Conservation (phyloP, 805 yeast genomes). For the Ascoidea asiatica region DNA sequence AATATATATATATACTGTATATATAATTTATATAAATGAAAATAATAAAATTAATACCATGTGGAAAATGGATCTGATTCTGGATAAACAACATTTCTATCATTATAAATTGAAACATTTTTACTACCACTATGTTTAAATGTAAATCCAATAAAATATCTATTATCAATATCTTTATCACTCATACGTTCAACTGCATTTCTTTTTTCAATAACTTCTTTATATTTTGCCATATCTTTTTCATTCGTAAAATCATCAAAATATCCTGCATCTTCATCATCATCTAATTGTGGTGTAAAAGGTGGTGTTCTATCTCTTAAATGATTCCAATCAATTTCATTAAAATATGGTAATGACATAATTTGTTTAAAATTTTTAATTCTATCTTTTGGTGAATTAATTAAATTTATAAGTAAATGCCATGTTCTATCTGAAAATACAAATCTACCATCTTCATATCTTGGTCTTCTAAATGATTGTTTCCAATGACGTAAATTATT, state of each 20-base stretch:
- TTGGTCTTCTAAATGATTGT: constrained; percentile 78
- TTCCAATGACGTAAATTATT: constrained; percentile 89
- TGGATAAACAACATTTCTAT: not conserved
- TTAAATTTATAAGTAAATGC: constrained; percentile 68
- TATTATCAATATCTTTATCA: constrained; percentile 46
- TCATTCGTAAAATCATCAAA: constrained; percentile 96
- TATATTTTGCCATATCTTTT: constrained; percentile 93
- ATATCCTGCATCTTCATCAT: constrained; percentile 97
- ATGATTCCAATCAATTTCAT: constrained; percentile 67
- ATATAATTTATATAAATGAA: too few species aligned
- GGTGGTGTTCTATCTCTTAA: constrained; percentile 75
- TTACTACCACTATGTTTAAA: constrained; percentile 58
- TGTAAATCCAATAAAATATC: constrained; percentile 88
- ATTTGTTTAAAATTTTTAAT: constrained; percentile 72
- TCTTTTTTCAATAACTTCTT: constrained; percentile 90
- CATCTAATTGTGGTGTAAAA: constrained; percentile 90
- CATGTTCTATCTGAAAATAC: constrained; percentile 96
- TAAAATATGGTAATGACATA: constrained; percentile 65
- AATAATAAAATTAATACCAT: constrained; percentile 5
- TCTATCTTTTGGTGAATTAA: constrained; percentile 68
- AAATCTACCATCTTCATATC: constrained; percentile 77
- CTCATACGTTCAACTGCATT: constrained; percentile 73
- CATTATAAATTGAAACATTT: constrained; percentile 9
- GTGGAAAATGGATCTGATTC: constrained; percentile 11
- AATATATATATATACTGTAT: too few species aligned